Conservation (phyloP, 257 asterid species). For the Nicotiana tomentosiformis region DNA sequence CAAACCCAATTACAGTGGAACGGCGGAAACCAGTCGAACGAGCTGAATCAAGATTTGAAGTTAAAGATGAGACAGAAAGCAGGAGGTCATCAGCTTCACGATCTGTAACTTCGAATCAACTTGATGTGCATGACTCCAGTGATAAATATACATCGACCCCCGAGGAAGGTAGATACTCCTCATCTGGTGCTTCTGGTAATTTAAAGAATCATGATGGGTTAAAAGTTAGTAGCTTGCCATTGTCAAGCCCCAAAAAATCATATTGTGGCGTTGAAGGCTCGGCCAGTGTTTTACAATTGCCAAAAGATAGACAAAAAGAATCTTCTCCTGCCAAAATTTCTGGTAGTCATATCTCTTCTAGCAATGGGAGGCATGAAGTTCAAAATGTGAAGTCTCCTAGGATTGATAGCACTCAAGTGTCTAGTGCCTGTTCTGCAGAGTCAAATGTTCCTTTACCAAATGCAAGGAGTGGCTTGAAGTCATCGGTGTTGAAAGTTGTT, state of each 20-base stretch:
- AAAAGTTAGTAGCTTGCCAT: conserved; percentile 23
- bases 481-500: conserved; percentile 34
- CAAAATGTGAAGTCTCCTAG: conserved; percentile 24
- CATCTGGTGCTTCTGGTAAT: conserved; percentile 11
- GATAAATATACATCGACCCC: conserved; percentile 10
- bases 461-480: conserved; percentile 26
- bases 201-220: conserved; percentile 14
- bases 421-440: conserved; percentile 26
- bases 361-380: conserved; percentile 18
- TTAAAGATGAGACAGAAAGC: conserved; percentile 21
- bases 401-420: conserved; percentile 15
- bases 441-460: conserved; percentile 15
- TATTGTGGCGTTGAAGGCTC: conserved; percentile 20
- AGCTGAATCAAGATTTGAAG: conserved; percentile 17
- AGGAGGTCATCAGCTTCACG: conserved; percentile 22
- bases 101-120: conserved; percentile 15
- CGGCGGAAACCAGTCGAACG: conserved; percentile 23
- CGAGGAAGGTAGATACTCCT: conserved; percentile 19
- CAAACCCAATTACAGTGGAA: conserved; percentile 12
- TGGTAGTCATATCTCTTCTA: conserved; percentile 28
- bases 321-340: conserved; percentile 25
- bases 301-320: conserved; percentile 24
- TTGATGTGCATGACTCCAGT: conserved; percentile 9
- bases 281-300: conserved; percentile 17
- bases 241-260: conserved; percentile 15